Base-by-base conservation (phyloP, 495 filamentous ascomycete species). In the Penicillium coffeae region DNA sequence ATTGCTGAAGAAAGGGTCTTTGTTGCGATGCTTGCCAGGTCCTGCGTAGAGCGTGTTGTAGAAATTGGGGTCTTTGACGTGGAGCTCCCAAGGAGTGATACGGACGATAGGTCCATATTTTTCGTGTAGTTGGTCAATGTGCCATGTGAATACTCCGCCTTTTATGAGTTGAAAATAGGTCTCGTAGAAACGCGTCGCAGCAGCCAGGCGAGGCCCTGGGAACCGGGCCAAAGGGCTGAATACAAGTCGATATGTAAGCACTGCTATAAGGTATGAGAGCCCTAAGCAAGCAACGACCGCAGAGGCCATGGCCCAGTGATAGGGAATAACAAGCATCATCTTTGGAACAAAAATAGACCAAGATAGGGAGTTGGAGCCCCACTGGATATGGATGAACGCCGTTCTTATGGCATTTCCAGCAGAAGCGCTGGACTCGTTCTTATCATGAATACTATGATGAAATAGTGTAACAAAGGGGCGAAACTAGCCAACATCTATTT, bases 141-240 rank as follows among this genome's bases (percentile, higher is more conserved):
- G 51, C 45, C 59, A 70, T 8, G 68, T 66, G 46, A 76, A 81
- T 38, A 58, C 54, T 1, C 75, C 76, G 4, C 60, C 54, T 8
- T 65, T 58, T 19, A 75, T 48, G 10, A 77, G 47, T 35, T 81
- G 73, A 40, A 73, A 73, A 49, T 76, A 82, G 21, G 72, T 71
- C 35, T 82, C 79, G 22, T 75, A 75, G 19, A 67, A 52, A 18
- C 63, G 64, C 7, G 70, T 71, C 3, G 63, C 52, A 0, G 71
- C 73, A 0, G 76, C 73, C 3, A 79, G 55, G 54, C 64, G 72
- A 0, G 75, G 73, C 0, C 76, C 77, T 5, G 77, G 77, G 16
- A 78, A 70, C 3, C 57, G 56, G 10, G 62, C 50, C 1, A 77
- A 53, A n/a, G 73, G 72, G 39, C 69, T 61, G 20, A 68, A 52